Conservation (phyloP, 23 red algal species). For the Gracilaria domingensis region DNA sequence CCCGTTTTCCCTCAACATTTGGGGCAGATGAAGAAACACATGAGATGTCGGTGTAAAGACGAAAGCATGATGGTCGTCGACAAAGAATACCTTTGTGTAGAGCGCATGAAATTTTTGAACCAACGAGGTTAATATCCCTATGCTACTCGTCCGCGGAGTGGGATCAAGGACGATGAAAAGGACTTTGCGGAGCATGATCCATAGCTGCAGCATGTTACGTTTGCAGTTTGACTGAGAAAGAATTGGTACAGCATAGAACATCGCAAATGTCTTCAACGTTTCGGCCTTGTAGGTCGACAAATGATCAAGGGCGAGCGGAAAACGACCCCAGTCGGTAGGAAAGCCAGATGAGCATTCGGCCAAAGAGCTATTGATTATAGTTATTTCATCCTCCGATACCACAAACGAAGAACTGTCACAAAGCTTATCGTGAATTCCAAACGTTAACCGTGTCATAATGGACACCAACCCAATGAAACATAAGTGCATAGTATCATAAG, state of each 20-base stretch:
- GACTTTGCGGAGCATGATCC: slow-evolving; percentile 1
- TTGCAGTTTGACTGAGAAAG: not conserved
- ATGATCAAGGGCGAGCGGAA: not conserved
- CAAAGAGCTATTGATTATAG: not conserved
- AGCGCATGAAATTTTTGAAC: too few species aligned
- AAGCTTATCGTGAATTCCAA: slow-evolving; percentile 30
- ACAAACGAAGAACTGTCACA: not conserved
- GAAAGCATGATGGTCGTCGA: slow-evolving; percentile 7
- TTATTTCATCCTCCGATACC: not conserved
- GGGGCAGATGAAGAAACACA: slow-evolving; percentile 20
- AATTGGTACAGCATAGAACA: slow-evolving; percentile 5
- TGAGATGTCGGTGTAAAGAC: slow-evolving; percentile 9
- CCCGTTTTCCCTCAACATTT: slow-evolving; percentile 5
- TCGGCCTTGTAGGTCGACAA: not conserved
- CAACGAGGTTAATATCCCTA: too few species aligned
- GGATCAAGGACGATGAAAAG: slow-evolving; percentile 10
- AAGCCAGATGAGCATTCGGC: not conserved
- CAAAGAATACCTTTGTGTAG: not conserved
- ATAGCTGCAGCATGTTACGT: not conserved
- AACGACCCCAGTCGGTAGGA: slow-evolving; percentile 7
- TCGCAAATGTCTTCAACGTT: slow-evolving; percentile 12
- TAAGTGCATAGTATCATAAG: slow-evolving; percentile 10
- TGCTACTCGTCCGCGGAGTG: too few species aligned
- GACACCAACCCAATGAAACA: slow-evolving; percentile 9
- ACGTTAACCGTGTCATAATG: not conserved